Conservation (phyloP, 2,329 filamentous ascomycete genomes). For the Proliferodiscus dingleyae region DNA sequence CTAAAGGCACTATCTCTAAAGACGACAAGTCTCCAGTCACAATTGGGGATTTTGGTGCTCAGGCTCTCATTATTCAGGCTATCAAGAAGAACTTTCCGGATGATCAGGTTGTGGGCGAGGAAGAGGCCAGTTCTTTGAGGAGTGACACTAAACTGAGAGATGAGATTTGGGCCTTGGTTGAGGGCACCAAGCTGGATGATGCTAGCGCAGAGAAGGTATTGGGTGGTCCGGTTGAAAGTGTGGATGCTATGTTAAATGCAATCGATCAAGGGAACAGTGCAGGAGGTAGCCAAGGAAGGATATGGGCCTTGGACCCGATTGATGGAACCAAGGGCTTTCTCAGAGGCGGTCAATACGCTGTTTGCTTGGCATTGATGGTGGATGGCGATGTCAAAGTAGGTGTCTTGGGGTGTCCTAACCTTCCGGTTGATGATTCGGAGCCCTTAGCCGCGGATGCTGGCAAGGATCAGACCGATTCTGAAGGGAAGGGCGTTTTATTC, state of each 20-base stretch:
- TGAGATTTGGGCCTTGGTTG: slow-evolving; percentile 81
- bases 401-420: slow-evolving; percentile 91
- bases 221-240: slow-evolving; percentile 62
- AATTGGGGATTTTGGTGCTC: slow-evolving; percentile 95
- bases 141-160: slow-evolving; percentile 64
- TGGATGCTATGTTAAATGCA: slow-evolving; percentile 61
- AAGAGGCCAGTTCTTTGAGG: slow-evolving; percentile 79
- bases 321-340: slow-evolving; percentile 98
- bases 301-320: slow-evolving; percentile 97
- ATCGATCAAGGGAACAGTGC: slow-evolving; percentile 65
- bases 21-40: slow-evolving; percentile 95
- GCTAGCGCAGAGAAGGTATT: slow-evolving; percentile 59
- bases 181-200: slow-evolving; percentile 65
- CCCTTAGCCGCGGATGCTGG: slow-evolving; percentile 68
- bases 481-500: slow-evolving; percentile 81
- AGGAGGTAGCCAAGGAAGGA: slow-evolving; percentile 69
- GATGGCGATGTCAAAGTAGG: slow-evolving; percentile 93
- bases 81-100: slow-evolving; percentile 84
- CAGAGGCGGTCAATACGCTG: slow-evolving; percentile 92
- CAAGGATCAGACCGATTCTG: slow-evolving; percentile 65
- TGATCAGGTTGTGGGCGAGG: slow-evolving; percentile 91
- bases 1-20: slow-evolving; percentile 92
- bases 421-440: slow-evolving; percentile 77
- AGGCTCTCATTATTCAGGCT: slow-evolving; percentile 90
- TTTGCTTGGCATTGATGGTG: slow-evolving; percentile 86